phyloP scores from a whole-genome alignment of 306 rosid species.

The Lathyrus aphaca region DNA sequence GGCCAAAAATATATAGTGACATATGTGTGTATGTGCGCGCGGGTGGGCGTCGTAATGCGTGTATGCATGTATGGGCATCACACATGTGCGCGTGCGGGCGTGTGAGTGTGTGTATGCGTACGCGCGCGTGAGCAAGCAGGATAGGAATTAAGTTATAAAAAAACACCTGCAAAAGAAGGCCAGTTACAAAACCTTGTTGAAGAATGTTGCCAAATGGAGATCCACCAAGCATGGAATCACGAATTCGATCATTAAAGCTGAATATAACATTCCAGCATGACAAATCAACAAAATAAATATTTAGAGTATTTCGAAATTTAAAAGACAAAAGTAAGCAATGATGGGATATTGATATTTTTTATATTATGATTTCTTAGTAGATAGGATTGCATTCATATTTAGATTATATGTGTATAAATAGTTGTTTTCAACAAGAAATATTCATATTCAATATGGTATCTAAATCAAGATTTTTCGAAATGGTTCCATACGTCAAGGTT shows the following conservation, averaged over 20 bases:
- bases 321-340: slow-evolving; percentile 15
- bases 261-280: slow-evolving; percentile 38
- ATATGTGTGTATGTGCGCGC: too few relatives aligned
- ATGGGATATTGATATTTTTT: background rate
- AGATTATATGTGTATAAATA: too few relatives aligned
- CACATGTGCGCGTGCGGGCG: too few relatives aligned
- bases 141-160: background rate
- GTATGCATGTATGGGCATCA: too few relatives aligned
- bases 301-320: slow-evolving; percentile 35
- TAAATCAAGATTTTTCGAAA: too few relatives aligned
- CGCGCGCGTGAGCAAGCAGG: background rate
- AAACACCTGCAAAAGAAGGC: slow-evolving; percentile 75
- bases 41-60: too few relatives aligned
- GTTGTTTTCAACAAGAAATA: too few relatives aligned
- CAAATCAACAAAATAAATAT: slow-evolving; percentile 24
- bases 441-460: too few relatives aligned
- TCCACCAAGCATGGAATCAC: slow-evolving; percentile 92
- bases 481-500: too few relatives aligned
- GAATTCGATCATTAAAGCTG: slow-evolving; percentile 96
- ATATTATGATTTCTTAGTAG: too few relatives aligned
- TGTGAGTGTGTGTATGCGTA: too few relatives aligned
- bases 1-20: slow-evolving; percentile 1
- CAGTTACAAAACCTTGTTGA: slow-evolving; percentile 96
- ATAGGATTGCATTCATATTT: too few relatives aligned
- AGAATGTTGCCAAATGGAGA: slow-evolving; percentile 98